These are phyloP conservation scores for Coleophoma cylindrospora DNA, from an alignment of 2,329 filamentous ascomycete species.

Conservation along the genomic window DNA sequence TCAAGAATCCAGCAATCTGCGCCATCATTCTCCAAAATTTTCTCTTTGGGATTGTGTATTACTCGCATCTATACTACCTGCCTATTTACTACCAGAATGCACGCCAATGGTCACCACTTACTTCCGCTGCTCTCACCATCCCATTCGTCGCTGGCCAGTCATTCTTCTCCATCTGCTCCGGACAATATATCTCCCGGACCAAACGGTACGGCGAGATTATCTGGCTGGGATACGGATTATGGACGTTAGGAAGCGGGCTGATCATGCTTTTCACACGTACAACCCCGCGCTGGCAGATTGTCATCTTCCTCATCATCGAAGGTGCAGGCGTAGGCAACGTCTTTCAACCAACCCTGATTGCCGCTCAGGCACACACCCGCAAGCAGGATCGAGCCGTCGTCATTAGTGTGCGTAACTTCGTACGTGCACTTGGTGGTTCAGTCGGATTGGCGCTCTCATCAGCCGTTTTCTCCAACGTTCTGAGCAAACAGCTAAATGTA, in stretches of 20 bases:
- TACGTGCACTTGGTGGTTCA: conserved; percentile 53
- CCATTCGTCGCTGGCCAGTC: conserved; percentile 44
- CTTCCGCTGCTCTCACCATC: conserved; percentile 46
- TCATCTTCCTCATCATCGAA: conserved; percentile 43
- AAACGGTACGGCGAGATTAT: conserved; percentile 57
- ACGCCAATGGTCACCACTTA: conserved; percentile 22
- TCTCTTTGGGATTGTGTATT: conserved; percentile 54
- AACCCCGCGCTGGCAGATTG: conserved; percentile 42
- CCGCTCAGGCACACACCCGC: conserved; percentile 50
- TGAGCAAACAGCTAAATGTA: conserved; percentile 14
- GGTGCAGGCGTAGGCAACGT: conserved; percentile 47
- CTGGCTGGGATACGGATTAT: conserved; percentile 30
- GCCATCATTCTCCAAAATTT: conserved; percentile 54
- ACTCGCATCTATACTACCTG: conserved; percentile 52
- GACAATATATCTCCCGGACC: conserved; percentile 50
- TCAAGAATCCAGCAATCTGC: conserved; percentile 45
- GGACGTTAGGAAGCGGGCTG: conserved; percentile 47
- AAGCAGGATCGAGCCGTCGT: conserved; percentile 56
- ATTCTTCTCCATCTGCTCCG: conserved; percentile 40
- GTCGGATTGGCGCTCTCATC: conserved; percentile 53
- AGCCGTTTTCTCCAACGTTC: conserved; percentile 37
- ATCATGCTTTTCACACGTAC: conserved; percentile 41
- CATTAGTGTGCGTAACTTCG: conserved; percentile 58
- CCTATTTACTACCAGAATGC: conserved; percentile 59
- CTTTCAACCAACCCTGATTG: conserved; percentile 46